phyloP scores from a whole-genome alignment of 2,329 filamentous ascomycete genomes.

The Arachnomyces sp. region DNA sequence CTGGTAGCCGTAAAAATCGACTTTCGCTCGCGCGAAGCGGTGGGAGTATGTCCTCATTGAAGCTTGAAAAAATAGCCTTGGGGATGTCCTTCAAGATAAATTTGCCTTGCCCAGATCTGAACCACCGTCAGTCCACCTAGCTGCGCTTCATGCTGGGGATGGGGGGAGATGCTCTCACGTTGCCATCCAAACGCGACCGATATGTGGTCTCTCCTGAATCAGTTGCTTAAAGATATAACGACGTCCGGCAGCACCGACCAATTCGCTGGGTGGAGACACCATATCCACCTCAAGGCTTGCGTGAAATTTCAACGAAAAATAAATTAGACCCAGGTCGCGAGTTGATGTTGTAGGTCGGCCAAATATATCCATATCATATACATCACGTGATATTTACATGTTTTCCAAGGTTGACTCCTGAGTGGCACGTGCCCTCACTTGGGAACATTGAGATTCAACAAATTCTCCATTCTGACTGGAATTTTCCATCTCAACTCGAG shows the following conservation, averaged over 20 bases:
- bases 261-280: slow-evolving; percentile 14
- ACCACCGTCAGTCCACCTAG: slow-evolving; percentile 6
- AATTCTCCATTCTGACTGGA: no score
- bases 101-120: slow-evolving; percentile 15
- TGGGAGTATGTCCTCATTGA: slow-evolving; percentile 17
- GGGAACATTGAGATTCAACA: no score
- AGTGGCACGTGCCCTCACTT: no score
- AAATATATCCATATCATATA: no score
- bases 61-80: slow-evolving; percentile 17
- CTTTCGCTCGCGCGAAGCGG: slow-evolving; percentile 23
- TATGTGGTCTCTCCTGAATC: slow-evolving; percentile 24
- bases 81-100: slow-evolving; percentile 21
- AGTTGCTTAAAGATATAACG: slow-evolving; percentile 24
- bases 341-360: no score
- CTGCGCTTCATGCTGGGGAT: slow-evolving; percentile 5
- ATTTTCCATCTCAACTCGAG: no score
- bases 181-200: slow-evolving; percentile 26
- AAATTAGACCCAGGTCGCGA: no score
- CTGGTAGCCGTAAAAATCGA: slow-evolving; percentile 30
- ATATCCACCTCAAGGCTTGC: slow-evolving; percentile 6
- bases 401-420: no score
- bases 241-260: slow-evolving; percentile 19
- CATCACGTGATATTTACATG: no score
- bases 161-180: slow-evolving; percentile 16
- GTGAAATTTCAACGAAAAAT: no score